Evolutionary conservation across 306 rosid genomes (phyloP).

Genomic region (Dalbergia cultrata): DNA sequence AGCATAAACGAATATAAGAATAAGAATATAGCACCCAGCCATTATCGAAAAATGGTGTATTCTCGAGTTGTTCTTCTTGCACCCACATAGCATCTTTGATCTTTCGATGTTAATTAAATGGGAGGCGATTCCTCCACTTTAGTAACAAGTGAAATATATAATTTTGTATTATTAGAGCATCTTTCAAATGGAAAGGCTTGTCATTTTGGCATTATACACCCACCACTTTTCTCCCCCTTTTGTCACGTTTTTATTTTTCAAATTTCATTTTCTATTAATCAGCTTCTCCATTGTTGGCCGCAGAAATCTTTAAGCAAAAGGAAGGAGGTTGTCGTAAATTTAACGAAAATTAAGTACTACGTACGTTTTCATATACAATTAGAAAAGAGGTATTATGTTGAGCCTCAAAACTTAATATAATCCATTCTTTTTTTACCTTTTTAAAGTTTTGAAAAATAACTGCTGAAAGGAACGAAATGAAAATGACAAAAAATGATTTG

Average conservation of each 20-base stretch:
- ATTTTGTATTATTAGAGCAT: background rate
- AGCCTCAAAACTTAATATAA: background rate
- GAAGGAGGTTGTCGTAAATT: background rate
- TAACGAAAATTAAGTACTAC: background rate
- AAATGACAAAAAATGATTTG: background rate
- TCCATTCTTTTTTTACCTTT: background rate
- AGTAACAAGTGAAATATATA: constrained; percentile 9
- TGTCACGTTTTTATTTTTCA: background rate
- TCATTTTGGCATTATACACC: background rate
- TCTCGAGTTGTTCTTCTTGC: no score
- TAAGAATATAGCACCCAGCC: no score
- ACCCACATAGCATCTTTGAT: no score
- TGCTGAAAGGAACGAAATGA: constrained; percentile 3
- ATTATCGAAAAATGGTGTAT: no score
- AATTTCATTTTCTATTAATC: background rate
- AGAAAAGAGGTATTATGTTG: background rate
- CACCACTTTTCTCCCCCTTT: background rate
- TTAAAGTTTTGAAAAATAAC: constrained; percentile 9
- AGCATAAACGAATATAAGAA: no score
- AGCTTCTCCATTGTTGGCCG: constrained; percentile 11
- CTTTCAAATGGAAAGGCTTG: constrained; percentile 20
- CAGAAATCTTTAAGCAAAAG: constrained; percentile 16
- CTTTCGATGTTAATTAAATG: background rate
- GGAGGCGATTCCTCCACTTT: constrained; percentile 4
- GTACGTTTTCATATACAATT: background rate